phyloP scores from a whole-genome alignment of 1,139 yeast species.

The Zygotorulaspora mrakii region DNA sequence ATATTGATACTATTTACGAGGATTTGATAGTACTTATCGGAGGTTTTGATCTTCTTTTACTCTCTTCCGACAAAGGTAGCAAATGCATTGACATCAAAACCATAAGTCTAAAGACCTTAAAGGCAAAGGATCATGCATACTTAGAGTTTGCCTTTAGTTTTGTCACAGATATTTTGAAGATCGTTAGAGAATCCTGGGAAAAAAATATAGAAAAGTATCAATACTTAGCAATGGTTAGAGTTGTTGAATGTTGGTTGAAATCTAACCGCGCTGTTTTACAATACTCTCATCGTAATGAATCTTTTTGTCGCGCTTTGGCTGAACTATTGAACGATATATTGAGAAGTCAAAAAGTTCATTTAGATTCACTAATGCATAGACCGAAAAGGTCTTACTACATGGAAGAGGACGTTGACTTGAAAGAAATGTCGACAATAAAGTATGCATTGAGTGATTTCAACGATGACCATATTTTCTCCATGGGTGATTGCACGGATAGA shows the following conservation, averaged over 20 bases:
- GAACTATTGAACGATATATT: slow-evolving; percentile 36
- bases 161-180: slow-evolving; percentile 26
- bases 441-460: slow-evolving; percentile 57
- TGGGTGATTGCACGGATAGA: slow-evolving; percentile 32
- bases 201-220: slow-evolving; percentile 26
- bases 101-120: slow-evolving; percentile 13
- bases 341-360: slow-evolving; percentile 16
- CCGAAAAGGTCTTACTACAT: slow-evolving; percentile 53
- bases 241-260: slow-evolving; percentile 54
- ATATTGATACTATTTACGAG: slow-evolving; percentile 28
- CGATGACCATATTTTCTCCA: slow-evolving; percentile 43
- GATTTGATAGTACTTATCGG: slow-evolving; percentile 29
- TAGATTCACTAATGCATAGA: slow-evolving; percentile 18
- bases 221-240: slow-evolving; percentile 40
- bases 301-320: slow-evolving; percentile 40
- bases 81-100: slow-evolving; percentile 7
- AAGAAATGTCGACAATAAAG: slow-evolving; percentile 55
- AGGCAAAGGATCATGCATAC: slow-evolving; percentile 15
- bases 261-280: slow-evolving; percentile 44
- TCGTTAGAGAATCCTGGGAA: slow-evolving; percentile 26
- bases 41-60: slow-evolving; percentile 27
- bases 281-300: slow-evolving; percentile 39
- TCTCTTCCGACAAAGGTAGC: slow-evolving; percentile 6
- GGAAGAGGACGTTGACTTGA: slow-evolving; percentile 58
- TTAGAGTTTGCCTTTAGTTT: slow-evolving; percentile 29